Percentiles rank a stretch among this genome's conserved stretches.
Evolutionary conservation across 1,284 basidiomycete species (phyloP).

Genomic region (Peniophora sp.): DNA sequence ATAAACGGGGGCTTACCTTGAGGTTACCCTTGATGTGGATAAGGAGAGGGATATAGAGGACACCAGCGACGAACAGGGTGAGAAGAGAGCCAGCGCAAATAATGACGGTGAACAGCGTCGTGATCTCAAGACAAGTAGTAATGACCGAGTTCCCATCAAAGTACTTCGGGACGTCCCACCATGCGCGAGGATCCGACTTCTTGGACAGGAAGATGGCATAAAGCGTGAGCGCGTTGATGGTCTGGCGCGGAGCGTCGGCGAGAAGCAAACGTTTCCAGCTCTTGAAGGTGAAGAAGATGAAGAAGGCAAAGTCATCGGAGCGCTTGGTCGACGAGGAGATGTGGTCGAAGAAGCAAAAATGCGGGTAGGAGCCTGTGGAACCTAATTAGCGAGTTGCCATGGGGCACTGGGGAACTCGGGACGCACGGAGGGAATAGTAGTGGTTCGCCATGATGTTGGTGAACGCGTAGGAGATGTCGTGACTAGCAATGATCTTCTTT

Average conservation of each 20-base stretch:
- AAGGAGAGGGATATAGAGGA: slow-evolving; percentile 88
- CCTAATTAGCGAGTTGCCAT: slow-evolving; percentile 2
- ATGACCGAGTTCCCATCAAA: slow-evolving; percentile 63
- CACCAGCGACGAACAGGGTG: slow-evolving; percentile 74
- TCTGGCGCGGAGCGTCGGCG: slow-evolving; percentile 96
- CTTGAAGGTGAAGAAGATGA: slow-evolving; percentile 99
- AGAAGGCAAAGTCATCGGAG: slow-evolving; percentile 97
- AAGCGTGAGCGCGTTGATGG: slow-evolving; percentile 91
- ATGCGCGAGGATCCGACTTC: slow-evolving; percentile 50
- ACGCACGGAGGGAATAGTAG: slow-evolving; percentile 86
- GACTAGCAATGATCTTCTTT: slow-evolving; percentile 86
- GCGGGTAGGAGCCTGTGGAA: slow-evolving; percentile 78
- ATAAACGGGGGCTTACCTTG: slow-evolving; percentile 45
- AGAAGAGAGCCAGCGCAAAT: slow-evolving; percentile 83
- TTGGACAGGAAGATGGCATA: slow-evolving; percentile 87
- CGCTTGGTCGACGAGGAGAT: slow-evolving; percentile 94
- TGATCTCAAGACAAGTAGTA: slow-evolving; percentile 78
- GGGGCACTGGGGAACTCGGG: background rate
- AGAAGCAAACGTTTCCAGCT: slow-evolving; percentile 95
- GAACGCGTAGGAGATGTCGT: slow-evolving; percentile 95
- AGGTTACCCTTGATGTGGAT: slow-evolving; percentile 95
- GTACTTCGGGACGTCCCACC: slow-evolving; percentile 66
- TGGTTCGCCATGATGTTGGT: slow-evolving; percentile 97
- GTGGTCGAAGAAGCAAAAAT: slow-evolving; percentile 97
- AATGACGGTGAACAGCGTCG: slow-evolving; percentile 86